These are phyloP conservation scores for Phytophthora podocarpi DNA, from an alignment of 352 stramenopile species.

Conservation along the genomic window DNA sequence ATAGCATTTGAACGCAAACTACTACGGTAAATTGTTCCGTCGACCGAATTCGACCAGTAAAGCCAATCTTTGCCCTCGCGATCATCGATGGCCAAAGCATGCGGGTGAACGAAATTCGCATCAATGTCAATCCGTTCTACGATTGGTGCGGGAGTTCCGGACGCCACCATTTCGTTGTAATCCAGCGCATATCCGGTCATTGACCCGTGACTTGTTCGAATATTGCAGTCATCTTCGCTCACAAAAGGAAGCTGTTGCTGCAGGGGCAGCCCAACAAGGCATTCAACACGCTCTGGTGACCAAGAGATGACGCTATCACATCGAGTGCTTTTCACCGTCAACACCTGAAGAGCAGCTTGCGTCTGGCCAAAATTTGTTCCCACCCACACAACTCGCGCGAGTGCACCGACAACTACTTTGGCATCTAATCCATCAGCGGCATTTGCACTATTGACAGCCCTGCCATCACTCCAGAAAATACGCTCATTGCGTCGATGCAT, in stretches of 20 bases:
- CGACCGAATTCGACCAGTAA: slow-evolving; percentile 76
- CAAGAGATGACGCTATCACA: slow-evolving; percentile 56
- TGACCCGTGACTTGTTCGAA: slow-evolving; percentile 47
- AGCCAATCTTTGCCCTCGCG: slow-evolving; percentile 40
- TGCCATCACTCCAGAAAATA: slow-evolving; percentile 69
- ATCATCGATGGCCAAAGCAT: slow-evolving; percentile 55
- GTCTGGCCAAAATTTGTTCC: slow-evolving; percentile 58
- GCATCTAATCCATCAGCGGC: slow-evolving; percentile 19
- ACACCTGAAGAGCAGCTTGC: slow-evolving; percentile 34
- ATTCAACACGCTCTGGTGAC: slow-evolving; percentile 52
- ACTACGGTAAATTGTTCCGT: slow-evolving; percentile 70
- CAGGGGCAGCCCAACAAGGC: slow-evolving; percentile 52
- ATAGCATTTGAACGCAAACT: slow-evolving; percentile 50
- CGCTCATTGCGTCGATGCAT: slow-evolving; percentile 39
- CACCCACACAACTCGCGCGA: slow-evolving; percentile 54
- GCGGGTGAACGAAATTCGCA: slow-evolving; percentile 40
- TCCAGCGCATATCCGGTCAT: slow-evolving; percentile 56
- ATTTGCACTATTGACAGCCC: slow-evolving; percentile 42
- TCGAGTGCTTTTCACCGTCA: slow-evolving; percentile 43
- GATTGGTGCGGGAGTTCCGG: slow-evolving; percentile 51
- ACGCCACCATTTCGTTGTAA: slow-evolving; percentile 57
- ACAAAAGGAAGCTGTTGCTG: slow-evolving; percentile 25
- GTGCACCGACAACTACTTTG: slow-evolving; percentile 41
- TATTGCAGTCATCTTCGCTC: slow-evolving; percentile 47
- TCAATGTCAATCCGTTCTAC: slow-evolving; percentile 55